phyloP scores from a whole-genome alignment of 441 rosid genomes.

The Gossypium armourianum region DNA sequence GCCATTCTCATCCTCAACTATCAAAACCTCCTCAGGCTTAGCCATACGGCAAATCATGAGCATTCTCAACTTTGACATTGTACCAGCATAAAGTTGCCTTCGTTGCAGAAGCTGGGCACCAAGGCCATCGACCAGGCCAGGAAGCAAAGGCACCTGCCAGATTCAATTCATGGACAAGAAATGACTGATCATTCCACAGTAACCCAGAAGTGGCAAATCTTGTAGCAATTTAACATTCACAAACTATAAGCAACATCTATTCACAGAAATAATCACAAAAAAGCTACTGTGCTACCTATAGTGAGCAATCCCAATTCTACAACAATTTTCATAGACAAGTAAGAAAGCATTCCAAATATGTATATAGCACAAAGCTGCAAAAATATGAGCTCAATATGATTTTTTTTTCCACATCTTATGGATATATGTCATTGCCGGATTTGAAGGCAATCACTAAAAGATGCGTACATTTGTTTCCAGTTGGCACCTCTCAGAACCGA shows the following conservation, averaged over 20 bases:
- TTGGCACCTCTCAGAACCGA: neutral
- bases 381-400: neutral
- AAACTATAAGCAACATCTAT: neutral
- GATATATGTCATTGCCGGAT: neutral
- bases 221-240: neutral
- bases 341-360: neutral
- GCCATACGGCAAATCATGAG: conserved; percentile 99
- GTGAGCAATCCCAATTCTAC: neutral
- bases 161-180: conserved; percentile 19
- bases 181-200: conserved; percentile 15
- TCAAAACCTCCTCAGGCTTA: conserved; percentile 95
- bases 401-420: neutral
- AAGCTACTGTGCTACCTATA: neutral
- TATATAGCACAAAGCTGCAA: neutral
- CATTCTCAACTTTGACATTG: conserved; percentile 87
- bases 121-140: conserved; percentile 75
- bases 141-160: conserved; percentile 57
- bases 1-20: conserved; percentile 99
- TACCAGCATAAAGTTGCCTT: conserved; percentile 75
- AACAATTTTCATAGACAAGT: neutral
- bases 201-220: neutral
- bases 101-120: conserved; percentile 77
- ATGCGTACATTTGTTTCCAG: neutral
- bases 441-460: neutral
- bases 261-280: neutral